A percentile compares a stretch with the other conserved stretches of the same genome.
Conservation (phyloP, 371 early-diverging fungal species). For the Mortierella polycephala region DNA sequence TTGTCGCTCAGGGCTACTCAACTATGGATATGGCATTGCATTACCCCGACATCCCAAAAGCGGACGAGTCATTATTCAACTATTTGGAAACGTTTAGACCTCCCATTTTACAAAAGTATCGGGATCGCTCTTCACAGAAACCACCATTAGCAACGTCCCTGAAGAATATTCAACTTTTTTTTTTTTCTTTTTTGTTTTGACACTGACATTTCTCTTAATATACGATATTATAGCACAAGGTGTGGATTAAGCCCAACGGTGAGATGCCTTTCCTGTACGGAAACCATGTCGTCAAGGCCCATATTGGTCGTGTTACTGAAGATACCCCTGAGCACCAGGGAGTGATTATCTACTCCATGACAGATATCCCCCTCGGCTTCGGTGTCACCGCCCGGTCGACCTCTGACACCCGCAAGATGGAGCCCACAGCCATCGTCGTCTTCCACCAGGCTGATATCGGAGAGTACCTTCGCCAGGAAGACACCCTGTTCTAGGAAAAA, state of each 20-base stretch:
- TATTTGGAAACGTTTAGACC: no score
- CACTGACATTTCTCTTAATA: no score
- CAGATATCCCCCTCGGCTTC: conserved; percentile 97
- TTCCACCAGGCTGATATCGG: conserved; percentile 99
- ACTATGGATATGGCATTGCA: no score
- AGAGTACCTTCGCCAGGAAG: conserved; percentile 97
- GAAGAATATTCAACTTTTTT: not conserved
- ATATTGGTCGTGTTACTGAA: conserved; percentile 96
- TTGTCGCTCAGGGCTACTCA: no score
- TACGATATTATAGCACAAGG: conserved; percentile 92
- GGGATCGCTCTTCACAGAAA: no score
- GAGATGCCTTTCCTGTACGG: conserved; percentile 99
- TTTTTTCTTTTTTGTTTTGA: not conserved
- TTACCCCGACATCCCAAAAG: no score
- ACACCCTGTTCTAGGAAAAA: conserved; percentile 78
- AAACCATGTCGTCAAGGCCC: conserved; percentile 98
- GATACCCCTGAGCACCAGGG: conserved; percentile 98
- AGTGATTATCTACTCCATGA: conserved; percentile 95
- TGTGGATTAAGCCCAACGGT: conserved; percentile 99
- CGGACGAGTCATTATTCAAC: no score
- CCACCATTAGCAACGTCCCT: no score
- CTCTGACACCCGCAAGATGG: conserved; percentile 88
- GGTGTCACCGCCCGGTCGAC: conserved; percentile 97
- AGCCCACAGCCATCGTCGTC: conserved; percentile 95
- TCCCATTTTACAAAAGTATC: no score